A percentile compares a stretch with the other conserved stretches of the same genome.
Conservation (phyloP, 768 basidiomycete genomes). For the Chiua virens region DNA sequence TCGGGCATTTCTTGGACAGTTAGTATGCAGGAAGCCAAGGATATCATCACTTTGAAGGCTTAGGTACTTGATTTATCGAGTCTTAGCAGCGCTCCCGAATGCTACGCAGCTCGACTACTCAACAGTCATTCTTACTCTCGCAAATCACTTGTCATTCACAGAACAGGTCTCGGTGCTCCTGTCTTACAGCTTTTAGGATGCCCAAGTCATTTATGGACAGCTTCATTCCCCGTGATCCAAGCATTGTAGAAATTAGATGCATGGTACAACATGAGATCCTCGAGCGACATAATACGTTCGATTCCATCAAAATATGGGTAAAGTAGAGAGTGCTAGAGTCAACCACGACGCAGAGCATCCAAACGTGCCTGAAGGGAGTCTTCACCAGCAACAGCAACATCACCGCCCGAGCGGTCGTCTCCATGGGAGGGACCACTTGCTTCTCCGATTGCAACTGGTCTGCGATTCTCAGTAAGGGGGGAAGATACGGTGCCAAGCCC, state of each 20-base stretch:
- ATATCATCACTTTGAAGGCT: conserved; percentile 59
- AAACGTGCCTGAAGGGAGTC: conserved; percentile 92
- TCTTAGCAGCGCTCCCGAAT: background rate
- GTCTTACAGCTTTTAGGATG: too few relatives aligned
- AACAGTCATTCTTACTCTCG: too few relatives aligned
- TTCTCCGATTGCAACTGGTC: conserved; percentile 86
- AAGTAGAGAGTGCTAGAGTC: conserved; percentile 14
- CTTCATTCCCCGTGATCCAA: too few relatives aligned
- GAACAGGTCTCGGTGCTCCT: too few relatives aligned
- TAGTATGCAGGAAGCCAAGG: conserved; percentile 71
- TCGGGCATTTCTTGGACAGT: conserved; percentile 91
- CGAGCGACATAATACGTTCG: background rate
- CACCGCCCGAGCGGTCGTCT: conserved; percentile 39
- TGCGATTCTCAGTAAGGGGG: conserved; percentile 61
- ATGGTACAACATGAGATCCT: conserved; percentile 1
- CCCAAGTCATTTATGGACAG: too few relatives aligned
- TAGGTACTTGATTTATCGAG: conserved; percentile 2
- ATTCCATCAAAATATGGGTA: conserved; percentile 6
- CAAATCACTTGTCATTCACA: too few relatives aligned
- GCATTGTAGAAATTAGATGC: background rate
- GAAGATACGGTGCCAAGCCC: conserved; percentile 62
- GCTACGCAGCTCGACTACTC: too few relatives aligned
- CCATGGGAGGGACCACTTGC: conserved; percentile 34
- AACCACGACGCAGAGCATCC: conserved; percentile 82
- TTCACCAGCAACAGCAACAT: conserved; percentile 65